Evolutionary conservation across 306 rosid genomes (phyloP).

Genomic region (Quillaja saponaria): DNA sequence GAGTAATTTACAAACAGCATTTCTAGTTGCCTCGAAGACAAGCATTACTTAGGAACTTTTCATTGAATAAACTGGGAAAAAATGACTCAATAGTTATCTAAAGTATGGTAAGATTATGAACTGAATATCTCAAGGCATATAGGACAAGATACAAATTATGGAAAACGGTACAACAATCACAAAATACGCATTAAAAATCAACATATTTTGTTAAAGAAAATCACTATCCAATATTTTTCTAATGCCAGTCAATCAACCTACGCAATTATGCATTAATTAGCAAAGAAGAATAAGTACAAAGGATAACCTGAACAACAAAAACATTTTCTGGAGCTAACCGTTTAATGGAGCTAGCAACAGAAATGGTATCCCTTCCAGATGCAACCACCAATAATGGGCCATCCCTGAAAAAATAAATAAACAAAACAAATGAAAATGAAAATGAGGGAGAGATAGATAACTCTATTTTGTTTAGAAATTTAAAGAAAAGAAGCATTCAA

Average conservation of each 20-base stretch:
- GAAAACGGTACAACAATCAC: background rate
- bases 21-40: background rate
- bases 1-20: background rate
- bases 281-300: conserved; percentile 27
- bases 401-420: conserved; percentile 53
- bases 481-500: conserved; percentile 3
- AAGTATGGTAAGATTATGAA: conserved; percentile 4
- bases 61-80: no score
- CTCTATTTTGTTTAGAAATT: conserved; percentile 10
- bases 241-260: conserved; percentile 8
- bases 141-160: background rate
- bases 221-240: no score
- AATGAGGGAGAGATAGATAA: background rate
- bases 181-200: background rate
- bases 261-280: conserved; percentile 14
- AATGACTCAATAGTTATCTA: conserved; percentile 8
- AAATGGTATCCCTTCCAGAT: conserved; percentile 81
- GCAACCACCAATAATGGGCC: conserved; percentile 89
- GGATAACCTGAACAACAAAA: conserved; percentile 86
- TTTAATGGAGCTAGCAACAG: conserved; percentile 79
- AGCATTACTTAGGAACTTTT: no score
- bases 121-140: conserved; percentile 5
- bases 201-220: background rate
- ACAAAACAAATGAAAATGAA: background rate
- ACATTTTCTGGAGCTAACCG: conserved; percentile 85